Evolutionary conservation across 768 basidiomycete species (phyloP).

Genomic region (Flagelloscypha sp.): DNA sequence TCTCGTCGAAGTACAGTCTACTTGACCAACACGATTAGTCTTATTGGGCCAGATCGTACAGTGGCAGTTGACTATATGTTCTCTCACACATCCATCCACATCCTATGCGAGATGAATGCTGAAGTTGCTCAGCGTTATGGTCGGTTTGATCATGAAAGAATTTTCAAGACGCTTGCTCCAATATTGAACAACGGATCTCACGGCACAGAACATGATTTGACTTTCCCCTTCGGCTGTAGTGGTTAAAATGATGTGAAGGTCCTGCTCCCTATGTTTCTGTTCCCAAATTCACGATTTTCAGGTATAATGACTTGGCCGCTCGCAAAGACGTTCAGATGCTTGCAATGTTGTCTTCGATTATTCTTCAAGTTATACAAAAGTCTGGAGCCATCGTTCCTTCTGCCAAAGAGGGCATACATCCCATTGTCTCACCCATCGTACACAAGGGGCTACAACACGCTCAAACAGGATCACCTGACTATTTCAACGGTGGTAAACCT

Average conservation of each 20-base stretch:
- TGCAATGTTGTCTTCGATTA: slow-evolving; percentile 64
- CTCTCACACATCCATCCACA: too few relatives aligned
- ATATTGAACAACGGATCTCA: too few relatives aligned
- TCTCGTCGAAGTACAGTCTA: slow-evolving; percentile 51
- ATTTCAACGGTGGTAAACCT: slow-evolving; percentile 55
- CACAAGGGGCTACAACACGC: background rate
- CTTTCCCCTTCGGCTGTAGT: too few relatives aligned
- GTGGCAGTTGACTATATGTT: slow-evolving; percentile 62
- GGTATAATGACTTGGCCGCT: slow-evolving; percentile 33
- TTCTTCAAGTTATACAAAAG: slow-evolving; percentile 40
- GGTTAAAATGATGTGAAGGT: too few relatives aligned
- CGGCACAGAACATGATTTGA: too few relatives aligned
- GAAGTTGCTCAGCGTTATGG: slow-evolving; percentile 48
- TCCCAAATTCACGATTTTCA: slow-evolving; percentile 11
- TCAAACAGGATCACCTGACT: slow-evolving; percentile 32
- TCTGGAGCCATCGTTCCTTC: slow-evolving; percentile 3
- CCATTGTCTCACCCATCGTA: background rate
- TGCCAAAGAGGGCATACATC: slow-evolving; percentile 1
- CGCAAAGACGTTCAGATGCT: slow-evolving; percentile 74
- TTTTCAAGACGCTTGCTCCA: slow-evolving; percentile 49
- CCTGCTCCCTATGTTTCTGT: background rate
- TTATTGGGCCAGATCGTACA: slow-evolving; percentile 41
- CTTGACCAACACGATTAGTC: slow-evolving; percentile 42
- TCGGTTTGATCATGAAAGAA: slow-evolving; percentile 62
- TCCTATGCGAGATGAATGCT: slow-evolving; percentile 57